Base-by-base conservation (phyloP, 179 eudicot species). In the Amaranthus tricolor region DNA sequence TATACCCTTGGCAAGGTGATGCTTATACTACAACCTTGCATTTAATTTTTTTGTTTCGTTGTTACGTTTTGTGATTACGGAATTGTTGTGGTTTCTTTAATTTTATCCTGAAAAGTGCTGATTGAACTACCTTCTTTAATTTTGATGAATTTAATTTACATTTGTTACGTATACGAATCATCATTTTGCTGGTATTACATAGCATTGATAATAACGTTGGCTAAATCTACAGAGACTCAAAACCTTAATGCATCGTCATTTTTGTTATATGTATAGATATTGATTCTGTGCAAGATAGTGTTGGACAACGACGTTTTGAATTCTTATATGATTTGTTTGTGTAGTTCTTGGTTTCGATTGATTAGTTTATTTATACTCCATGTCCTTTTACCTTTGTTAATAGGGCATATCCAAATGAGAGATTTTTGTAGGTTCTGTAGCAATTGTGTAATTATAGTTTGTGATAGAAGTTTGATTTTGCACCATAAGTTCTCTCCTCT, bases 1-100 rank as follows among this genome's bases (percentile, higher is more conserved):
- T 70, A 80, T 56, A 83, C 90, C 49, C 86, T 87, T 47, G 90
- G 81, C 61, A 85, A 87, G 88, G 90, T 87, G 51, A 68, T 54
- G 16, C 40, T 66, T 69, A 44, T 68, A 66, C 44, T 45, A 48
- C 15, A 58, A 0, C 14, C 11, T 24, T 64, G 15, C 0, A 4
- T 5, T 13, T 48, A 16, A 8, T 9, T 69, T 12, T 3, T 3
- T 9, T 31, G 10, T 78, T 20, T 56, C 0, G 19, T 19, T 7
- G 0, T n/a, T 7, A 20, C n/a, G 5, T 53, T 12, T 6, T 21
- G 7, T 14, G 11, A 20, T 14, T 78, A 6, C 7, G 21, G 61
- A 59, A 17, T 19, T 7, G 5, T 24, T 5, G 20, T 56, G 20
- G 6, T 53, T 10, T 55, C 7, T 0, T 7, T 61, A 6, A 15